A percentile compares a stretch with the other conserved stretches of the same genome.
These are phyloP conservation scores for Populus alba DNA, from an alignment of 345 rosid species.

Conservation along the genomic window DNA sequence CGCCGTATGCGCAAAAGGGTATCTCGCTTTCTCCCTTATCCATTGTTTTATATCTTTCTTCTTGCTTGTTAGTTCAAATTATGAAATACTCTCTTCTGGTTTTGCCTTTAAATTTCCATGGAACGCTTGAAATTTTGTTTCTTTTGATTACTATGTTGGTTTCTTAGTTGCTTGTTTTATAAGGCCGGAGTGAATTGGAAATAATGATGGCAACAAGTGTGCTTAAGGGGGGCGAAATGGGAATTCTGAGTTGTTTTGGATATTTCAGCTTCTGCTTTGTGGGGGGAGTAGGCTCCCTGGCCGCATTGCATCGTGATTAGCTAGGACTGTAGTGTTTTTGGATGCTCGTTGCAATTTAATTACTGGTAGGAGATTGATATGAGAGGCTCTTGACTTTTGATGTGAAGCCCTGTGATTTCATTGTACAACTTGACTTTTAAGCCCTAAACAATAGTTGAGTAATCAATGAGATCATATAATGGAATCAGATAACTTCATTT, in stretches of 20 bases:
- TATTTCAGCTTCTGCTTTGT: background rate
- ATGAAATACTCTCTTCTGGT: background rate
- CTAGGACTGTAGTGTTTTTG: background rate
- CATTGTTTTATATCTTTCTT: background rate
- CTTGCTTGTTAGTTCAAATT: background rate
- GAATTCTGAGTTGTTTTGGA: too few species aligned
- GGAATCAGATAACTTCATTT: background rate
- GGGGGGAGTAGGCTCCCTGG: background rate
- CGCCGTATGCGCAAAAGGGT: conserved; percentile 85
- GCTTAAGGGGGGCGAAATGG: background rate
- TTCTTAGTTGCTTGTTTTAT: background rate
- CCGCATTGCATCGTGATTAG: background rate
- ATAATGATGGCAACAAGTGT: background rate
- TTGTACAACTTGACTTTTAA: background rate
- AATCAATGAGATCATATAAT: background rate
- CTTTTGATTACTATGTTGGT: background rate
- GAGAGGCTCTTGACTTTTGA: background rate
- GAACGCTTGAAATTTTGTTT: background rate
- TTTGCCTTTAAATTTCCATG: background rate
- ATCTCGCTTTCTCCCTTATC: conserved; percentile 12
- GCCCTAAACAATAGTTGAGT: background rate
- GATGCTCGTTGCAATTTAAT: background rate
- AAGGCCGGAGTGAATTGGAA: background rate
- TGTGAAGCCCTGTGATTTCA: background rate
- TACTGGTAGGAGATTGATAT: background rate